Base-by-base conservation (phyloP, 441 rosid genomes). In the Gossypium lobatum region DNA sequence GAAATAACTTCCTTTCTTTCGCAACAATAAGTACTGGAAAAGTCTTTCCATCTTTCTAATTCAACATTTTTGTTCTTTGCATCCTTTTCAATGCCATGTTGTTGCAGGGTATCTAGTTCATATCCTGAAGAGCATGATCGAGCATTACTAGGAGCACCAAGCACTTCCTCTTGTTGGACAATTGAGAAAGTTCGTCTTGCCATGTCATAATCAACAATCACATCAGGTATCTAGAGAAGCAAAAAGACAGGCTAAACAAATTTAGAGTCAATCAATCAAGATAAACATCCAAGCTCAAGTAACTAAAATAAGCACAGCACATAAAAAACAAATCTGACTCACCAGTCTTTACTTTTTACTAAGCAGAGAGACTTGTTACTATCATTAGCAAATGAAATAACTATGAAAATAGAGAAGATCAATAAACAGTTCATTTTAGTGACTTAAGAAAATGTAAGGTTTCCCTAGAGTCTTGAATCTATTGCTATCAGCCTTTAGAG, bases 131-230 rank as follows among this genome's bases (percentile, higher is more conserved):
- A 58, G 76, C 64, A 39, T 64, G 64, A 73, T 72, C 23, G 80
- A 81, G 52, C 60, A 78, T 53, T 73, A 75, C 72, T 78, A 61
- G 80, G 76, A 65, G 77, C 73, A 72, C 79, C 79, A 60, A 53
- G 71, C 20, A 83, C 79, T 69, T 86, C 87, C 77, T 90, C 93
- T 80, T 91, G 97, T 57, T 82, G 86, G 70, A 92, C 83, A 20
- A 87, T 70, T 39, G 92, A 83, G 81, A 85, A 85, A 58, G 78
- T 81, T 62, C 57, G 81, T 78, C 83, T 83, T 64, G 86, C 83
- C 91, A 92, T 83, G 77, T 94, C 88, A 76, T 91, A 94, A 84
- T 94, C 97, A 3, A 89, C 85, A 63, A 89, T 86, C 53, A 88
- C 66, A 88, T 91, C 98, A 54, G 97, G 97, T 82, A 89, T 88